Evolutionary conservation across 1,139 yeast species (phyloP).

Genomic region (Geotrichum histeridarum): DNA sequence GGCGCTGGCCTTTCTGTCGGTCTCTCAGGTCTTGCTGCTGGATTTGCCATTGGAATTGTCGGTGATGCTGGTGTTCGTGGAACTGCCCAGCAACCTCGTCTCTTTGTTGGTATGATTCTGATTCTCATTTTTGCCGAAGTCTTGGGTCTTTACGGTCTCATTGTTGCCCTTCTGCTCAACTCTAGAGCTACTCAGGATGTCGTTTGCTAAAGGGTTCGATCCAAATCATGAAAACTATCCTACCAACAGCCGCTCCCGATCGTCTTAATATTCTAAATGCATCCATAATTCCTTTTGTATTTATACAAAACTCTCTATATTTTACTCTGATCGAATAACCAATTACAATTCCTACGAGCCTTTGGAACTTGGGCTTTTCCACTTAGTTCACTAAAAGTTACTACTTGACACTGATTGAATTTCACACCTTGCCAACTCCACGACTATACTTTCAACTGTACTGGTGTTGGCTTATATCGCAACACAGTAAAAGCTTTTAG

Average conservation of each 20-base stretch:
- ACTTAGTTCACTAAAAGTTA: too few relatives aligned
- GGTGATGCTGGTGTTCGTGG: slow-evolving; percentile 99
- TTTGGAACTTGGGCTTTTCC: too few relatives aligned
- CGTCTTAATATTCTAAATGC: not conserved
- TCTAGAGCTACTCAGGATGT: slow-evolving; percentile 95
- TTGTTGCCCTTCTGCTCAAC: slow-evolving; percentile 84
- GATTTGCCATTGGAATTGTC: slow-evolving; percentile 96
- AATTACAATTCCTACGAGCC: not conserved
- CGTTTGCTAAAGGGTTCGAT: slow-evolving; percentile 48
- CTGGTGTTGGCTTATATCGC: too few relatives aligned
- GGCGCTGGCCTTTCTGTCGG: slow-evolving; percentile 96
- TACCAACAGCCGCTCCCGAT: not conserved
- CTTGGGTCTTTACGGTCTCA: slow-evolving; percentile 91
- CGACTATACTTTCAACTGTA: too few relatives aligned
- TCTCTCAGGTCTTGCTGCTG: slow-evolving; percentile 93
- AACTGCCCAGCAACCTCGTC: slow-evolving; percentile 91
- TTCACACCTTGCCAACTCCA: too few relatives aligned
- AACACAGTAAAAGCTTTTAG: too few relatives aligned
- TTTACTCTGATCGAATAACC: too few relatives aligned
- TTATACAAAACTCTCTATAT: too few relatives aligned
- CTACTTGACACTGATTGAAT: too few relatives aligned
- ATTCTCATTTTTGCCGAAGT: slow-evolving; percentile 98
- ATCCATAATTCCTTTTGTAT: not conserved
- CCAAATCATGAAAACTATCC: too few relatives aligned
- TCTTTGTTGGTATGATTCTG: slow-evolving; percentile 79